Evolutionary conservation across 202 grass and related monocot species (phyloP).

Genomic region (Panicum hallii): DNA sequence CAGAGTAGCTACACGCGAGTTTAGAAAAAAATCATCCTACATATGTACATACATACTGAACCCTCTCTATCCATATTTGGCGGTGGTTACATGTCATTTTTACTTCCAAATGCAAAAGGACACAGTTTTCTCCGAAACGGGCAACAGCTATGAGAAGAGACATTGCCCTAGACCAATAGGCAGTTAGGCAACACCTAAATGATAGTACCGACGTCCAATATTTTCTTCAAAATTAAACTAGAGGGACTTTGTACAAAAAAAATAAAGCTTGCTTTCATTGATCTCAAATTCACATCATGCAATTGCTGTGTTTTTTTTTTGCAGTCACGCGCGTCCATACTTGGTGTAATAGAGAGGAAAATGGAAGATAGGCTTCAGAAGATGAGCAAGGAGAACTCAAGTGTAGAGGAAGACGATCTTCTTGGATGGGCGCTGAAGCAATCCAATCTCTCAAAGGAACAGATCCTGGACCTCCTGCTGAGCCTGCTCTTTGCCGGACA

Average conservation of each 20-base stretch:
- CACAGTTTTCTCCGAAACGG: conserved; percentile 38
- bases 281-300: conserved; percentile 1
- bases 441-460: conserved; percentile 81
- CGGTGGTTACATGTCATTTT: conserved; percentile 21
- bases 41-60: too few relatives aligned
- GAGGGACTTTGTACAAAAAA: conserved; percentile 7
- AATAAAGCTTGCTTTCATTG: neutral
- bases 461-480: conserved; percentile 93
- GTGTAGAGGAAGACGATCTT: conserved; percentile 78
- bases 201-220: conserved; percentile 15
- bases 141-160: conserved; percentile 31
- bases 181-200: conserved; percentile 41
- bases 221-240: neutral
- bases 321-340: conserved; percentile 84
- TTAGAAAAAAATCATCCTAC: too few relatives aligned
- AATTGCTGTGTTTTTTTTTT: neutral
- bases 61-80: neutral
- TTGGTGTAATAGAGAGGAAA: conserved; percentile 83
- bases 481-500: conserved; percentile 96
- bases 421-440: conserved; percentile 88
- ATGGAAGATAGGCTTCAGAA: conserved; percentile 78
- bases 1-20: too few relatives aligned
- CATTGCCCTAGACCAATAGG: conserved; percentile 44
- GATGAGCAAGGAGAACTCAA: conserved; percentile 50
- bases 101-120: conserved; percentile 15